Evolutionary conservation across 2,329 filamentous ascomycete genomes (phyloP).

Genomic region (Aphanocladium album): DNA sequence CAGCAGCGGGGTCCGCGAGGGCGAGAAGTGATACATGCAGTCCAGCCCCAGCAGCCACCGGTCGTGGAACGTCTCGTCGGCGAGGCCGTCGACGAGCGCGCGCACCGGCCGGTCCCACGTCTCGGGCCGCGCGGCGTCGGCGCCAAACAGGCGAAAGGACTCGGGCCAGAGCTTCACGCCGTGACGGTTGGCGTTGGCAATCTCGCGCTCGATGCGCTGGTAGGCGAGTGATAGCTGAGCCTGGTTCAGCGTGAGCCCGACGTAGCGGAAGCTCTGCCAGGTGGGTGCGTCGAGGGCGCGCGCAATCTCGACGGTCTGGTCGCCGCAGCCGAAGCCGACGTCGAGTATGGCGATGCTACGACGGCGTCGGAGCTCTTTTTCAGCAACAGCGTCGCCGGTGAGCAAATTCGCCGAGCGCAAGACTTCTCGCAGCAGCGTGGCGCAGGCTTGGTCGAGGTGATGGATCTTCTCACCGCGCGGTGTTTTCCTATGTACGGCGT

Average conservation of each 20-base stretch:
- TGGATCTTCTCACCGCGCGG: constrained; percentile 25
- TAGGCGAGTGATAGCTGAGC: constrained; percentile 37
- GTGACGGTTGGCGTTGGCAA: constrained; percentile 8
- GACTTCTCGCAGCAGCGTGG: constrained; percentile 44
- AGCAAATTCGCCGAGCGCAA: constrained; percentile 39
- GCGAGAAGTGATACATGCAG: constrained; percentile 52
- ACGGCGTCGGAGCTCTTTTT: constrained; percentile 8
- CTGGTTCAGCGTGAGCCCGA: constrained; percentile 48
- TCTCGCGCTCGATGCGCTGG: constrained; percentile 24
- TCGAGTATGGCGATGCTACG: constrained; percentile 39
- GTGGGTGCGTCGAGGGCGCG: constrained; percentile 20
- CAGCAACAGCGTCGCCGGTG: constrained; percentile 5
- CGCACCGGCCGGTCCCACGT: constrained; percentile 31
- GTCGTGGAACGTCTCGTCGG: constrained; percentile 23
- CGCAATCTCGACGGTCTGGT: constrained; percentile 47
- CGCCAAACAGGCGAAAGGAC: constrained; percentile 38
- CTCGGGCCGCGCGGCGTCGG: constrained; percentile 43
- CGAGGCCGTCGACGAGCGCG: constrained; percentile 23
- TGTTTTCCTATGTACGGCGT: constrained; percentile 23
- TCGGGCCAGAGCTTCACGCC: constrained; percentile 11
- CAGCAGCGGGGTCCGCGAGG: constrained; percentile 44
- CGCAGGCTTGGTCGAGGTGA: constrained; percentile 41
- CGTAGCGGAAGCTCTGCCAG: constrained; percentile 36
- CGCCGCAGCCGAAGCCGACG: constrained; percentile 55
- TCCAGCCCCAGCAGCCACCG: constrained; percentile 52